Evolutionary conservation across 192 early-diverging fungal species (phyloP), one percentile per base, ranked within the genome.

Genomic region (Coemansia sp.): DNA sequence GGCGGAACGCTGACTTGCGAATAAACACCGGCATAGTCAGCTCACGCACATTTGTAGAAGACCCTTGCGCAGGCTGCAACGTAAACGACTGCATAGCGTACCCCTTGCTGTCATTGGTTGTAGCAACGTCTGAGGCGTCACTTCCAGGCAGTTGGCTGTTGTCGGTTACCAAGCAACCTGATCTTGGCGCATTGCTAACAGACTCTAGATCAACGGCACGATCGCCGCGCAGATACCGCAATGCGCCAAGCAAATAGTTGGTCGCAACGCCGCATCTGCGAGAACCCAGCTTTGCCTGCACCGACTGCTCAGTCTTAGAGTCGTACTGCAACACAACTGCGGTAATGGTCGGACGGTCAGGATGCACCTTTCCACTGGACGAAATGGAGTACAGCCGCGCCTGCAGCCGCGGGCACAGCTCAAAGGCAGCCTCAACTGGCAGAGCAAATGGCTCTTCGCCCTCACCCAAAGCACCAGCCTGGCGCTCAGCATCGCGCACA

Each of bases 351-450:
- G 94, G 90, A 11, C 74, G 69, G n/a, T 83, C 87, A 21, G 94
- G 93, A 38, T 85, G 71, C 28, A 87, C 86, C 59, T 87, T 89
- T 48, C 92, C 81, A 14, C 92, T 92, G 10, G 94, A 95, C n/a
- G 94, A 96, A 44, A 99, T 98, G 38, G 94, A 96, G 74, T 99
- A 99, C 80, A 96, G 94, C 17, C 97, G 91, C 17, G 92, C 85
- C 64, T 89, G 88, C 38, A 95, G 85, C 34, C 91, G 89, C 48
- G 90, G 85, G 15, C 94, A 83, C 11, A 90, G 84, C 70, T 96
- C 90, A 46, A 98, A 83, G 31, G 94, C 81, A 21, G 92, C 83
- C 62, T 87, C 88, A 57, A 94, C 83, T 0, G 97, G 97, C 64
- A 96, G 82, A 58, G 54, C 36, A 20, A 83, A 78, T 26, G 80